These are phyloP conservation scores for Pichia sp. DNA, from an alignment of 1,139 yeast species.

Conservation along the genomic window DNA sequence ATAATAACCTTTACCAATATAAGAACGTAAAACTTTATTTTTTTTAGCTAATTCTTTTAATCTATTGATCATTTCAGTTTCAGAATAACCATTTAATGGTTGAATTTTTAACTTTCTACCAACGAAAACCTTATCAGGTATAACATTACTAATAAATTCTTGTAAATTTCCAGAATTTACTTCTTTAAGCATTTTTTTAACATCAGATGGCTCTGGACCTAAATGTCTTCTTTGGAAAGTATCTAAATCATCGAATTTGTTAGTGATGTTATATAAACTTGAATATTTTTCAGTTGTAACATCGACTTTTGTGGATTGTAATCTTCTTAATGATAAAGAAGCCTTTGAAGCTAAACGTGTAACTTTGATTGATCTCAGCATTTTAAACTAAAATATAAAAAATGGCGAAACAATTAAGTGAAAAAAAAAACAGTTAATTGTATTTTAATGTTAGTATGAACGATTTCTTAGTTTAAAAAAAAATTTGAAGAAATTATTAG, in stretches of 20 bases:
- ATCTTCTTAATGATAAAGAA: not conserved
- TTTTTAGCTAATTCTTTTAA: conserved; percentile 64
- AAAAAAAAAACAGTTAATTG: too few relatives aligned
- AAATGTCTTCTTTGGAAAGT: conserved; percentile 86
- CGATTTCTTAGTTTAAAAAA: too few relatives aligned
- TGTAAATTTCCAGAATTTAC: conserved; percentile 66
- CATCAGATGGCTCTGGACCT: conserved; percentile 70
- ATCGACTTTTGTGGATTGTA: conserved; percentile 33
- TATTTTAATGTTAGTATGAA: not conserved
- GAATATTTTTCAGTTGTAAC: conserved; percentile 42
- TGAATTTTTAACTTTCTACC: conserved; percentile 57
- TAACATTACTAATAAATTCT: conserved; percentile 63
- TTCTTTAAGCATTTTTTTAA: conserved; percentile 53
- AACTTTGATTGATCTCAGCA: conserved; percentile 7
- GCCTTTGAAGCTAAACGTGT: conserved; percentile 5
- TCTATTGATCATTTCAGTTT: conserved; percentile 70
- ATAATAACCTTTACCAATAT: conserved; percentile 91
- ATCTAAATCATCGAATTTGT: conserved; percentile 41
- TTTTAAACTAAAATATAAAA: not conserved
- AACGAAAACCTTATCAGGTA: conserved; percentile 70
- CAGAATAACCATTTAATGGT: conserved; percentile 71
- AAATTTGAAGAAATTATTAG: too few relatives aligned
- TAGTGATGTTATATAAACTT: conserved; percentile 36
- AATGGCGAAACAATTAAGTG: too few relatives aligned
- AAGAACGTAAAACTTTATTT: conserved; percentile 64